Evolutionary conservation across 805 yeast genomes (phyloP), one percentile per base, ranked within the genome.

Genomic region (Metschnikowia shivogae): DNA sequence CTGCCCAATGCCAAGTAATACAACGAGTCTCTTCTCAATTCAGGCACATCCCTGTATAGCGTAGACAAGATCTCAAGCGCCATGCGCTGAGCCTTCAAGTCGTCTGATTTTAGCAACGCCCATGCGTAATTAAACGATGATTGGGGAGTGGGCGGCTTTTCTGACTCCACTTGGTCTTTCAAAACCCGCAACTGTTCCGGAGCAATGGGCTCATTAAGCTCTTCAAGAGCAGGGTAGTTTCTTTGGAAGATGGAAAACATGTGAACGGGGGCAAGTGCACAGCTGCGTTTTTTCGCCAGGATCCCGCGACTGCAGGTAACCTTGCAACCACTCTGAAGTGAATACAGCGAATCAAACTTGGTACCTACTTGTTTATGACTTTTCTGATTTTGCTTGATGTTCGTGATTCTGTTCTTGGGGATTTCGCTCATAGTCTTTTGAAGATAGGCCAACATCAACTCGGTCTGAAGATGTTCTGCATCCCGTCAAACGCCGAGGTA

Each of bases 121-220:
- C 99, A 93, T 0, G 97, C 95, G 57, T 86, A 87, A 65, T 95
- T 93, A 75, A 93, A 93, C 46, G 82, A 78, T 2, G 97, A 84
- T 63, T 89, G 97, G 0, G 86, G 76, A 0, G 90, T 75, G 0
- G 88, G 89, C 5, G 93, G 95, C 28, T 86, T 82, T 61, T 93
- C 98, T 1, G 84, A 72, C 24, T 81, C 78, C 34, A 87, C 89
- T 57, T 89, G 96, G 54, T 81, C 77, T 51, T 80, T 82, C 27
- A 93, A 75, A 1, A 89, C 77, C 12, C 80, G 83, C 34, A 93
- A 73, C 57, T 92, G 95, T 45, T 84, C 86, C 5, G 78, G 74
- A 0, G 90, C 73, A 19, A 90, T 73, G 0, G 95, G 84, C 29
- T 63, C 65, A 50, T 68, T 58, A 32, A 67, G 56, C 49, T 70